A percentile compares a stretch with the other conserved stretches of the same genome.
Conservation (phyloP, 2,329 filamentous ascomycete species). For the Colletotrichum brevisporum region DNA sequence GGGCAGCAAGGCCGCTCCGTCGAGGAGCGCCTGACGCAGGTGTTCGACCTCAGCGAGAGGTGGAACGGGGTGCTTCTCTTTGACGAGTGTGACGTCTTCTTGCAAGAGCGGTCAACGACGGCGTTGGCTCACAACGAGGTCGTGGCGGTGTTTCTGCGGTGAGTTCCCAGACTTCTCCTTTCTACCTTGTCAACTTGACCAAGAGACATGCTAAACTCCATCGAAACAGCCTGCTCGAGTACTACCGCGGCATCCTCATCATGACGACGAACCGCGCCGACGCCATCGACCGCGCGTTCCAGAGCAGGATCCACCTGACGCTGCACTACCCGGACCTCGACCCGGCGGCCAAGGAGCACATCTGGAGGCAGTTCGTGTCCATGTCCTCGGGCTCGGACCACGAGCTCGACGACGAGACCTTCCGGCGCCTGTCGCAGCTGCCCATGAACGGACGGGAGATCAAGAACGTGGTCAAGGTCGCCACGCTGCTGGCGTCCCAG, state of each 20-base stretch:
- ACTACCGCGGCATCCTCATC: constrained; percentile 53
- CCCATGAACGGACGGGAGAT: constrained; percentile 45
- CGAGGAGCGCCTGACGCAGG: background rate
- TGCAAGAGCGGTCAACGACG: constrained; percentile 79
- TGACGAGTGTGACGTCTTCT: constrained; percentile 87
- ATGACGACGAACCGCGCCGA: constrained; percentile 58
- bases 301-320: constrained; percentile 48
- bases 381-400: constrained; percentile 20
- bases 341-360: constrained; percentile 42
- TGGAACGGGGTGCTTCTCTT: constrained; percentile 90
- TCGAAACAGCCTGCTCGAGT: constrained; percentile 46
- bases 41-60: background rate
- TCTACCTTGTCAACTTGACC: constrained; percentile 44
- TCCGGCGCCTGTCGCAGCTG: constrained; percentile 32
- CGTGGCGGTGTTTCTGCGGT: constrained; percentile 54
- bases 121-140: background rate
- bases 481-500: background rate
- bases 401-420: constrained; percentile 27
- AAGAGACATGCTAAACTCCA: background rate
- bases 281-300: constrained; percentile 49
- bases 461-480: constrained; percentile 37
- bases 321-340: constrained; percentile 46
- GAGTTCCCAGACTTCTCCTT: background rate
- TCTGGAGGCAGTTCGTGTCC: constrained; percentile 46
- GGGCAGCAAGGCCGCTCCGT: background rate